Evolutionary conservation across 192 early-diverging fungal species (phyloP).

Genomic region (Lunasporangiospora selenospora): DNA sequence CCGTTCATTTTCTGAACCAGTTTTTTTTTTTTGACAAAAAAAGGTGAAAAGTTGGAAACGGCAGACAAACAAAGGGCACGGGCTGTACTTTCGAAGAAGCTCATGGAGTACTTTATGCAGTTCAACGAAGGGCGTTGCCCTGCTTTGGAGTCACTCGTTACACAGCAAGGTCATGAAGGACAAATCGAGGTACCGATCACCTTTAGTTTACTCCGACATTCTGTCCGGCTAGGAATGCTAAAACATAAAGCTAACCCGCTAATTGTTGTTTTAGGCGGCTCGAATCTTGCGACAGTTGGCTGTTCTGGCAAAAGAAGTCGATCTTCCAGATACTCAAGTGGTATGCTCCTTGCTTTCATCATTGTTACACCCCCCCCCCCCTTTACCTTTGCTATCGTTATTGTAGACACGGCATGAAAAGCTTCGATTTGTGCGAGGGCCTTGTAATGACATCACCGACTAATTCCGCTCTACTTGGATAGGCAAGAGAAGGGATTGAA

Average conservation of each 20-base stretch:
- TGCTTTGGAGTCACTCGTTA: slow-evolving; percentile 77
- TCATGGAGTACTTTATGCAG: slow-evolving; percentile 94
- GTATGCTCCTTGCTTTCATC: slow-evolving; percentile 42
- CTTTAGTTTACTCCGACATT: background rate
- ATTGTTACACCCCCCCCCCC: no score
- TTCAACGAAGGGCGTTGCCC: slow-evolving; percentile 79
- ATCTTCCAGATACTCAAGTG: slow-evolving; percentile 68
- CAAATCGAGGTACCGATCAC: slow-evolving; percentile 69
- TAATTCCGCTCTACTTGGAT: slow-evolving; percentile 26
- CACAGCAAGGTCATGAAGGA: slow-evolving; percentile 79
- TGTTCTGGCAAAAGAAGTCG: slow-evolving; percentile 85
- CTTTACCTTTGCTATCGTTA: no score
- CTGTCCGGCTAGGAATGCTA: background rate
- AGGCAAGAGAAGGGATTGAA: slow-evolving; percentile 88
- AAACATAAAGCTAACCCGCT: background rate
- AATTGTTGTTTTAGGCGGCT: slow-evolving; percentile 66
- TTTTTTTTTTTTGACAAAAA: background rate
- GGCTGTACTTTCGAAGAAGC: slow-evolving; percentile 86
- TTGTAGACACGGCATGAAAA: no score
- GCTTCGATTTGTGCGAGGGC: no score
- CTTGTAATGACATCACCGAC: no score
- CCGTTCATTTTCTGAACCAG: background rate
- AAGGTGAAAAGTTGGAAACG: slow-evolving; percentile 96
- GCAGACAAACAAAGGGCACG: slow-evolving; percentile 91
- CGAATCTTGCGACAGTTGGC: slow-evolving; percentile 84